Percentiles rank a stretch among this genome's conserved stretches.
These are phyloP conservation scores for Mrakiaceae sp. DNA, from an alignment of 1,284 basidiomycete species.

Conservation along the genomic window DNA sequence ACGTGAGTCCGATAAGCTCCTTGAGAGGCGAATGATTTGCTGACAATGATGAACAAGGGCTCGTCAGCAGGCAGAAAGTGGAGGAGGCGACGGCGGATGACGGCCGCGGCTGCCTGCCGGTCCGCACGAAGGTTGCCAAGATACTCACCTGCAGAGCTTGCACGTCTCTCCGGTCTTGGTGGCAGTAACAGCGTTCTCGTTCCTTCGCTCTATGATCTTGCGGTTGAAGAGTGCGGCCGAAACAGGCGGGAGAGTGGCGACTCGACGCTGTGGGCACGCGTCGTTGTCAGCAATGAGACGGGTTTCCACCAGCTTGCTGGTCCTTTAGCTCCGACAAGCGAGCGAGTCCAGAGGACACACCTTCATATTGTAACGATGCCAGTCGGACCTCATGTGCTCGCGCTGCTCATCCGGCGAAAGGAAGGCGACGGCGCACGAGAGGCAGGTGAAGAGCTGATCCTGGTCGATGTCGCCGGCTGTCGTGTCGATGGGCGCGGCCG, in stretches of 20 bases:
- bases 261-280: slow-evolving; percentile 47
- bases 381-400: slow-evolving; percentile 83
- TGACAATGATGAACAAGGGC: slow-evolving; percentile 28
- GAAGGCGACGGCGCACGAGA: slow-evolving; percentile 88
- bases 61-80: neutral
- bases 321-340: neutral
- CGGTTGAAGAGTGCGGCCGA: slow-evolving; percentile 69
- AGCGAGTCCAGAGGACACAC: slow-evolving; percentile 18
- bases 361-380: slow-evolving; percentile 98
- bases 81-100: neutral
- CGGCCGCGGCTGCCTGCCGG: neutral
- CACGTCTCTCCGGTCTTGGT: slow-evolving; percentile 57
- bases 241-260: slow-evolving; percentile 82
- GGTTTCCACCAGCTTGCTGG: neutral
- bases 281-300: neutral
- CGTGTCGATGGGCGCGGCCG: neutral
- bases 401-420: slow-evolving; percentile 74
- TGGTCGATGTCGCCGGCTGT: neutral
- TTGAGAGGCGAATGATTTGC: slow-evolving; percentile 80
- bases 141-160: slow-evolving; percentile 62
- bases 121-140: neutral
- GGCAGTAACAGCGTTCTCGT: slow-evolving; percentile 58
- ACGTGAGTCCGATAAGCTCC: slow-evolving; percentile 84
- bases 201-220: slow-evolving; percentile 71
- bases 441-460: slow-evolving; percentile 40